phyloP scores from a whole-genome alignment of 1,284 basidiomycete species.

The Chondrostereum purpureum region DNA sequence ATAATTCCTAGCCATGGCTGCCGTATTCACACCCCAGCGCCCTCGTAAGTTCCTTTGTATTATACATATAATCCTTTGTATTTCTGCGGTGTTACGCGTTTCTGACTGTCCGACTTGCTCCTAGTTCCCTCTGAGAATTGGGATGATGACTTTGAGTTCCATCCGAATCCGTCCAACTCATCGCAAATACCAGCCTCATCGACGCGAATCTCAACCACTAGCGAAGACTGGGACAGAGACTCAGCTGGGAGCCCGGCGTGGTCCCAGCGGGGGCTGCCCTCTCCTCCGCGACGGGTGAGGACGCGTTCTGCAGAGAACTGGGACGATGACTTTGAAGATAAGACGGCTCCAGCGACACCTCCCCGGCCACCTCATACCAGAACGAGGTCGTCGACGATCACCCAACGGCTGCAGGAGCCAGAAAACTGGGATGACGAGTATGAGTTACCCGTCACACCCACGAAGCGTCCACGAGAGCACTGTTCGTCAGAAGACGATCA shows the following conservation, averaged over 20 bases:
- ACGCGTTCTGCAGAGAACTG: conserved; percentile 45
- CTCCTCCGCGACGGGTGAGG: conserved; percentile 18
- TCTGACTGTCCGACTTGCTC: background rate
- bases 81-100: background rate
- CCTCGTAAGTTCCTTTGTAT: conserved; percentile 6
- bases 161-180: conserved; percentile 20
- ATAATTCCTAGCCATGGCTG: conserved; percentile 6
- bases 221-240: conserved; percentile 33
- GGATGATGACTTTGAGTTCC: conserved; percentile 67
- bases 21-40: conserved; percentile 1
- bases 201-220: conserved; percentile 31
- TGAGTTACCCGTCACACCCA: conserved; percentile 16
- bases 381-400: conserved; percentile 3
- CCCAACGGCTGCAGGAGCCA: conserved; percentile 9
- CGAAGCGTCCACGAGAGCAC: conserved; percentile 3
- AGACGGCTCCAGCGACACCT: conserved; percentile 19
- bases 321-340: conserved; percentile 62
- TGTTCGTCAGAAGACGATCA: no score
- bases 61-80: background rate
- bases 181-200: conserved; percentile 19
- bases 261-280: conserved; percentile 35
- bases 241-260: conserved; percentile 21
- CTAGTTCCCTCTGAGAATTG: conserved; percentile 54
- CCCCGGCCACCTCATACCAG: conserved; percentile 11
- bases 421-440: conserved; percentile 45